Evolutionary conservation across 2,329 filamentous ascomycete genomes (phyloP).

Genomic region (Chrysoporthe cubensis): DNA sequence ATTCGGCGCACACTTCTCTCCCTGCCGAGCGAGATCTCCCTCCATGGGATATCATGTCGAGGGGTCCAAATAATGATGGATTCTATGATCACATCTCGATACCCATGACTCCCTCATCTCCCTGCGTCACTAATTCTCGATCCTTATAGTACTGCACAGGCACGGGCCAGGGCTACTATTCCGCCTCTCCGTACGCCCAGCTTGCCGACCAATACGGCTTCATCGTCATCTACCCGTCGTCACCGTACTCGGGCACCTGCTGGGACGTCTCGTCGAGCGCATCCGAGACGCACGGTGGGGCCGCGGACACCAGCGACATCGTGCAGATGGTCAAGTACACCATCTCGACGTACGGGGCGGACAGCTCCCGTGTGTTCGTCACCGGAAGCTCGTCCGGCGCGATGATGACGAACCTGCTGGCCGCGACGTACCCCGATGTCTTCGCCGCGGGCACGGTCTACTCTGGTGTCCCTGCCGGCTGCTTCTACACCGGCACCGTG

Average conservation of each 20-base stretch:
- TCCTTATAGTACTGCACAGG: conserved; percentile 16
- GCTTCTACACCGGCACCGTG: conserved; percentile 48
- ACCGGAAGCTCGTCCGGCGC: conserved; percentile 53
- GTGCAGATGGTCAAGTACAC: conserved; percentile 59
- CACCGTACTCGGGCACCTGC: conserved; percentile 49
- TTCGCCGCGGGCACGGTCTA: conserved; percentile 57
- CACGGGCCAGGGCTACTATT: conserved; percentile 49
- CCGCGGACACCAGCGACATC: conserved; percentile 54
- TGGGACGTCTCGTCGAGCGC: conserved; percentile 62
- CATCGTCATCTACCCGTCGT: conserved; percentile 55
- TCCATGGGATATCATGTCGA: no score
- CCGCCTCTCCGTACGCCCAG: conserved; percentile 53
- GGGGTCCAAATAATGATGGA: conserved; percentile 40
- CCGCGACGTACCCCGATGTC: conserved; percentile 58
- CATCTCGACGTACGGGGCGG: conserved; percentile 51
- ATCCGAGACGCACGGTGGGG: conserved; percentile 54
- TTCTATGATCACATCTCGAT: conserved; percentile 31
- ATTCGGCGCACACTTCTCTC: no score
- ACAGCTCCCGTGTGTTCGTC: conserved; percentile 52
- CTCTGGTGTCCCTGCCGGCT: conserved; percentile 59
- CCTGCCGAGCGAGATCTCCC: no score
- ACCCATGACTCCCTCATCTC: no score
- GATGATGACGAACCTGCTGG: conserved; percentile 60
- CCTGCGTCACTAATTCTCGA: not conserved
- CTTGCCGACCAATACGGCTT: conserved; percentile 59